Percentiles rank a stretch among this genome's conserved stretches.
Conservation (phyloP, 1,284 basidiomycete species). For the Cryptococcus sp. region DNA sequence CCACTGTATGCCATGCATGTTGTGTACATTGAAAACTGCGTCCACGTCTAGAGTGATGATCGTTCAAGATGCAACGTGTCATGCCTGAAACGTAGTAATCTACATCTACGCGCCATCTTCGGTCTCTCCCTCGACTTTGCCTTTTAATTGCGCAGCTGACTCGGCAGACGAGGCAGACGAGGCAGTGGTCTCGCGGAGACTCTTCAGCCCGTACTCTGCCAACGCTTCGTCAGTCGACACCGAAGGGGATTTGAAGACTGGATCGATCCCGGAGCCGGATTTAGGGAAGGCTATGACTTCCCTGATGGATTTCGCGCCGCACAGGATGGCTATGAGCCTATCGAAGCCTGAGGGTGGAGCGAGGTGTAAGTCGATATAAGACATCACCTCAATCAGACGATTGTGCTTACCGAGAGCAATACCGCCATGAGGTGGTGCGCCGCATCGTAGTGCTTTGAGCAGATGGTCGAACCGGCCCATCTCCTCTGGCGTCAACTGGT, state of each 20-base stretch:
- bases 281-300: slow-evolving; percentile 98
- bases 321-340: slow-evolving; percentile 85
- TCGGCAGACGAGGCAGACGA: background rate
- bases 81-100: background rate
- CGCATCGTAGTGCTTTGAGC: slow-evolving; percentile 78
- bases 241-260: slow-evolving; percentile 84
- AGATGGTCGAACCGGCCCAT: slow-evolving; percentile 77
- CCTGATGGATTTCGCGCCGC: slow-evolving; percentile 77
- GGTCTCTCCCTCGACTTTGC: too few species aligned
- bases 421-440: slow-evolving; percentile 94
- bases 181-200: slow-evolving; percentile 2
- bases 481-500: slow-evolving; percentile 56
- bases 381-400: background rate
- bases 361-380: background rate
- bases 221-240: slow-evolving; percentile 62
- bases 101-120: background rate
- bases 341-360: slow-evolving; percentile 70
- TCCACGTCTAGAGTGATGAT: too few species aligned
- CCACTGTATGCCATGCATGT: too few species aligned
- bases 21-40: too few species aligned
- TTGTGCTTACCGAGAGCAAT: slow-evolving; percentile 76
- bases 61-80: too few species aligned
- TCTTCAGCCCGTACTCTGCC: slow-evolving; percentile 48
- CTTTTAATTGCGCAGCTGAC: too few species aligned
- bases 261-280: slow-evolving; percentile 75